A percentile compares a stretch with the other conserved stretches of the same genome.
phyloP scores from a whole-genome alignment of 2,329 filamentous ascomycete genomes.

The Fusarium luffae region DNA sequence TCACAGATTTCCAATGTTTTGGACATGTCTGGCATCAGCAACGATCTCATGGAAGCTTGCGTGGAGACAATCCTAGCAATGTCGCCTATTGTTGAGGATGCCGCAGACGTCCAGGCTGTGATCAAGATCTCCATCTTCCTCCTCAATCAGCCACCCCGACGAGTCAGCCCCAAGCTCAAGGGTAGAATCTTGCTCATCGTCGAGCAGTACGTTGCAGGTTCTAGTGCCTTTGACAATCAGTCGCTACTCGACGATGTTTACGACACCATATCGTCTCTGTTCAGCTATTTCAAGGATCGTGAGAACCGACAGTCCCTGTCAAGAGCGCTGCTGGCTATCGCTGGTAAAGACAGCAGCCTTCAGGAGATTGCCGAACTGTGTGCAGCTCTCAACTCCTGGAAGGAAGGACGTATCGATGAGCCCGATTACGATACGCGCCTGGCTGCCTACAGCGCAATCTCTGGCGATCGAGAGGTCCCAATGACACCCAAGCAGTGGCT shows the following conservation, averaged over 20 bases:
- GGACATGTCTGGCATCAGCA: slow-evolving; percentile 69
- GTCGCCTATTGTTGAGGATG: slow-evolving; percentile 74
- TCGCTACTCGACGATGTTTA: slow-evolving; percentile 73
- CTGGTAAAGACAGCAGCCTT: slow-evolving; percentile 70
- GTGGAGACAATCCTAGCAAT: slow-evolving; percentile 83
- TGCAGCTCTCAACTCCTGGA: slow-evolving; percentile 82
- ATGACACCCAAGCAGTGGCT: slow-evolving; percentile 83
- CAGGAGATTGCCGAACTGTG: slow-evolving; percentile 76
- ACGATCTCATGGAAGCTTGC: slow-evolving; percentile 80
- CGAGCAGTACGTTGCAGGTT: slow-evolving; percentile 79
- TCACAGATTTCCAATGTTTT: slow-evolving; percentile 76
- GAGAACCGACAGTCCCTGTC: slow-evolving; percentile 79
- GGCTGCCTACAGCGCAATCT: slow-evolving; percentile 78
- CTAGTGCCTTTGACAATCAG: slow-evolving; percentile 56
- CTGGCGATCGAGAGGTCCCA: slow-evolving; percentile 66
- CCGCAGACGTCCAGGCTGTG: slow-evolving; percentile 78
- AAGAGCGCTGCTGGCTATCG: slow-evolving; percentile 77
- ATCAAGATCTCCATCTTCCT: slow-evolving; percentile 84
- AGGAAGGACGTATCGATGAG: slow-evolving; percentile 78
- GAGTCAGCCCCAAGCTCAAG: slow-evolving; percentile 86
- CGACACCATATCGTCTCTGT: slow-evolving; percentile 80
- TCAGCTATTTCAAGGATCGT: slow-evolving; percentile 89
- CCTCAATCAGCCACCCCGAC: slow-evolving; percentile 83
- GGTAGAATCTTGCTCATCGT: slow-evolving; percentile 82
- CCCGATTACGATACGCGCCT: slow-evolving; percentile 88